phyloP scores from a whole-genome alignment of 805 yeast species.

The Candida ipomoeae region DNA sequence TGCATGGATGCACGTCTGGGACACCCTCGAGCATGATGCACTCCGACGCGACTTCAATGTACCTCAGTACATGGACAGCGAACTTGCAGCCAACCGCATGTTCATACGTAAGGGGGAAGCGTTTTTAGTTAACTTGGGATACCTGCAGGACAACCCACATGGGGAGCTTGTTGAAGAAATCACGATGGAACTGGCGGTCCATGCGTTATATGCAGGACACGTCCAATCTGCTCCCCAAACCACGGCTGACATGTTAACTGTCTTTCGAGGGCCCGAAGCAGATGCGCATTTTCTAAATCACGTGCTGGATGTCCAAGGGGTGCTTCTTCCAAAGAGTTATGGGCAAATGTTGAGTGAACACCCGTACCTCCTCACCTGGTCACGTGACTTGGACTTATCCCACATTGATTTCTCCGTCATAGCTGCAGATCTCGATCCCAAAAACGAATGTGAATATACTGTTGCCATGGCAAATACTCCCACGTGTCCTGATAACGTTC shows the following conservation, averaged over 20 bases:
- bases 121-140: slow-evolving; percentile 3
- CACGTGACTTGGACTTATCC: slow-evolving; percentile 7
- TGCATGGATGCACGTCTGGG: slow-evolving; percentile 14
- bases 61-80: slow-evolving; percentile 11
- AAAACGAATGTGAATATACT: not conserved
- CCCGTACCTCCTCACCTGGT: slow-evolving; percentile 8
- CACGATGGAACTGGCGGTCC: slow-evolving; percentile 5
- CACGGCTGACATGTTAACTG: not conserved
- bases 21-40: slow-evolving; percentile 14
- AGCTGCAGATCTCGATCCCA: not conserved
- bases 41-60: slow-evolving; percentile 14
- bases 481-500: not conserved
- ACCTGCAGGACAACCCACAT: slow-evolving; percentile 10
- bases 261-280: not conserved
- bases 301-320: slow-evolving; percentile 7
- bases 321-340: slow-evolving; percentile 7
- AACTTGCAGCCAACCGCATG: slow-evolving; percentile 11
- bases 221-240: not conserved
- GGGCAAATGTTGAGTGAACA: not conserved
- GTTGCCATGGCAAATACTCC: slow-evolving; percentile 1
- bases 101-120: slow-evolving; percentile 7
- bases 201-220: not conserved
- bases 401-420: slow-evolving; percentile 2
- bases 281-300: slow-evolving; percentile 6
- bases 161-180: slow-evolving; percentile 13